A percentile compares a stretch with the other conserved stretches of the same genome.
Conservation (phyloP, 495 filamentous ascomycete genomes). For the Penicillium paradoxum region DNA sequence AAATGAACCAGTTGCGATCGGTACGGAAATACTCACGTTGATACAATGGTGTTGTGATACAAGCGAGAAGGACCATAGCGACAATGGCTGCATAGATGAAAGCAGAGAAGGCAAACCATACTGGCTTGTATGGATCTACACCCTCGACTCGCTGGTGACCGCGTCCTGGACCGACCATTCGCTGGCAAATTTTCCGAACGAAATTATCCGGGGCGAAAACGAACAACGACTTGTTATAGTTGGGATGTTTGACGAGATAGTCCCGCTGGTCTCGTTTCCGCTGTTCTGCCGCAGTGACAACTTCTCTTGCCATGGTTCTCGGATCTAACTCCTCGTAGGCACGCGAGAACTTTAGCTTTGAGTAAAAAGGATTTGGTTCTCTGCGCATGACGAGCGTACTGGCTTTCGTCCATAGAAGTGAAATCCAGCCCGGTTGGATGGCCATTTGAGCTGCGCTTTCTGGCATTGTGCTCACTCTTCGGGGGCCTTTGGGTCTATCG, state of each 20-base stretch:
- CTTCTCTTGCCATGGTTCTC: slow-evolving; percentile 80
- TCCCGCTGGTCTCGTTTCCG: slow-evolving; percentile 85
- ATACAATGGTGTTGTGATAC: slow-evolving; percentile 89
- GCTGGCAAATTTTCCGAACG: slow-evolving; percentile 78
- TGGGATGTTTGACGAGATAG: slow-evolving; percentile 80
- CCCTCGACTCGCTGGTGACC: slow-evolving; percentile 82
- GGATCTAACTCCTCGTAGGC: slow-evolving; percentile 77
- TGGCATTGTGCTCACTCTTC: slow-evolving; percentile 20
- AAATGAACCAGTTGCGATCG: slow-evolving; percentile 88
- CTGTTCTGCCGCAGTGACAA: slow-evolving; percentile 73
- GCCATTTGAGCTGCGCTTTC: slow-evolving; percentile 26
- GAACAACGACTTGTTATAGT: slow-evolving; percentile 88
- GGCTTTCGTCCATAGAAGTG: slow-evolving; percentile 53
- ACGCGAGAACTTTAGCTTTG: slow-evolving; percentile 66
- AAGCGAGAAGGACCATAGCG: slow-evolving; percentile 93
- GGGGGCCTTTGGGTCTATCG: slow-evolving; percentile 18
- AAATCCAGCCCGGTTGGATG: slow-evolving; percentile 50
- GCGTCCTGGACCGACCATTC: slow-evolving; percentile 86
- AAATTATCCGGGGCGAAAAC: slow-evolving; percentile 75
- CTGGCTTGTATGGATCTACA: slow-evolving; percentile 72
- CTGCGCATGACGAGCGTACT: slow-evolving; percentile 49
- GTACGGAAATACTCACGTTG: slow-evolving; percentile 78
- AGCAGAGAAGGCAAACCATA: slow-evolving; percentile 91
- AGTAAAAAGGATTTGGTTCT: slow-evolving; percentile 96
- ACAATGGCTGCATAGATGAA: slow-evolving; percentile 93